phyloP scores from a whole-genome alignment of 108 stramenopile genomes.

The Cyclotella sp. region DNA sequence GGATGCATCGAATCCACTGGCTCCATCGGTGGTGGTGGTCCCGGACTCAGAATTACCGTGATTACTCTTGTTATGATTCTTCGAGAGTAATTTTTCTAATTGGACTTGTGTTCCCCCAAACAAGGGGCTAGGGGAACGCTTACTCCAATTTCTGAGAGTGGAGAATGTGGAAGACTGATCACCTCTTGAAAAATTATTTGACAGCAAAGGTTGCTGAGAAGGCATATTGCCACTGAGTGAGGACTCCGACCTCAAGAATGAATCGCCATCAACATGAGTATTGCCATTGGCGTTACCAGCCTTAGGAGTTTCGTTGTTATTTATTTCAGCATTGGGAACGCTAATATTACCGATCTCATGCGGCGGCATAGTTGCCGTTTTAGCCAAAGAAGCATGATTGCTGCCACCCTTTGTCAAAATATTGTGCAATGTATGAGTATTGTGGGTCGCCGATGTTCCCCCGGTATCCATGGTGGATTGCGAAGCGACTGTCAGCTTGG shows the following conservation, averaged over 20 bases:
- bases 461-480: slow-evolving; percentile 2
- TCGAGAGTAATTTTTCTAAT: slow-evolving; percentile 21
- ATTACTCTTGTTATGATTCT: background rate
- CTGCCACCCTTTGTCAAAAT: background rate
- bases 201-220: background rate
- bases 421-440: slow-evolving; percentile 1
- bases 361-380: background rate
- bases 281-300: background rate
- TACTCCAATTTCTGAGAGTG: background rate
- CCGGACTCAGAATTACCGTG: slow-evolving; percentile 5
- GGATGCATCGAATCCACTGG: background rate
- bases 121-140: background rate
- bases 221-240: background rate
- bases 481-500: background rate
- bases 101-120: slow-evolving; percentile 8
- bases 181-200: background rate
- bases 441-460: background rate
- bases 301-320: background rate
- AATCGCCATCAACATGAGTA: too few species aligned
- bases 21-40: background rate
- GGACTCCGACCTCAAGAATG: background rate
- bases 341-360: background rate
- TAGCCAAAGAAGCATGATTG: background rate
- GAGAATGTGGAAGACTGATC: background rate
- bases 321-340: background rate